A percentile compares a stretch with the other conserved stretches of the same genome.
phyloP scores from a whole-genome alignment of 306 rosid genomes.

The Gastrolobium villosum region DNA sequence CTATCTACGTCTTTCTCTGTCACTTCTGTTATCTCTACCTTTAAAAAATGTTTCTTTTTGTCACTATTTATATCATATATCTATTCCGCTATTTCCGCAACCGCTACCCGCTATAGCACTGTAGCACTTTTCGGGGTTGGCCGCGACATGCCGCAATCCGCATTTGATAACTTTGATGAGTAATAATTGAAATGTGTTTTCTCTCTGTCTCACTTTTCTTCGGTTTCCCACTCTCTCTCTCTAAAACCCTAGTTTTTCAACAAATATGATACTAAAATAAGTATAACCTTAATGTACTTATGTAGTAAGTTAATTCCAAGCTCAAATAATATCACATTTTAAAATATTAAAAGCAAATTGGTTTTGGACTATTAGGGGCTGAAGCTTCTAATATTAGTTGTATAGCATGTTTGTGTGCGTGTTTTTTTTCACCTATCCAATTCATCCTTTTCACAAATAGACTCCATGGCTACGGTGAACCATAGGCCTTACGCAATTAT shows the following conservation, averaged over 20 bases:
- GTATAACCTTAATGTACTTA: neutral
- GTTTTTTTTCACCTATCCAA: neutral
- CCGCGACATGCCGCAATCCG: too few species aligned
- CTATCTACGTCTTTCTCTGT: too few species aligned
- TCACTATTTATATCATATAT: too few species aligned
- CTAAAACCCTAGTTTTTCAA: neutral
- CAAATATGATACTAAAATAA: neutral
- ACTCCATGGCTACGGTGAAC: conserved; percentile 9
- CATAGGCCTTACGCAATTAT: neutral
- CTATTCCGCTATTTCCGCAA: too few species aligned
- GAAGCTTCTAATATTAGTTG: conserved; percentile 8
- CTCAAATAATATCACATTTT: neutral
- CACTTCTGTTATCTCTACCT: too few species aligned
- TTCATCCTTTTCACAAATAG: neutral
- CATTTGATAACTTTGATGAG: too few species aligned
- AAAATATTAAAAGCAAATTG: neutral
- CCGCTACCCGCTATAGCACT: too few species aligned
- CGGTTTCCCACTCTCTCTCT: neutral
- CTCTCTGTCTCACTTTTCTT: neutral
- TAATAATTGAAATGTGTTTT: neutral
- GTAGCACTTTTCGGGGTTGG: too few species aligned
- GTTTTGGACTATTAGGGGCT: neutral
- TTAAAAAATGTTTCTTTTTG: too few species aligned
- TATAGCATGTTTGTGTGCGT: neutral
- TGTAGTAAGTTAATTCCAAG: neutral